Evolutionary conservation across 768 basidiomycete species (phyloP).

Genomic region (Tylopilus sp.): DNA sequence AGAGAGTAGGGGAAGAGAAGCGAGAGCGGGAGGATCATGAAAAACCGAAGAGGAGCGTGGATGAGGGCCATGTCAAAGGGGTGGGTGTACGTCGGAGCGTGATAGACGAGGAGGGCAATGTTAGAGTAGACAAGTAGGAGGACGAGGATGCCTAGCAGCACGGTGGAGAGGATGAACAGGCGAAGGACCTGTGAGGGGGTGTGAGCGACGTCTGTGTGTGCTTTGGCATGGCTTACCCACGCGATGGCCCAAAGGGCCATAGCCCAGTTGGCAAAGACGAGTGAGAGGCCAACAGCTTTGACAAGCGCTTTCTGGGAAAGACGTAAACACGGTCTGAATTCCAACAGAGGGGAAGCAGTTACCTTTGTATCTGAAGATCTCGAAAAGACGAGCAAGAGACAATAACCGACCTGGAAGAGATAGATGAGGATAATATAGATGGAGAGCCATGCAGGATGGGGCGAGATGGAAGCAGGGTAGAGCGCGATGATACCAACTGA

Average conservation of each 20-base stretch:
- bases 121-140: constrained; percentile 78
- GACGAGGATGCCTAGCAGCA: constrained; percentile 68
- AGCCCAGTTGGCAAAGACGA: constrained; percentile 76
- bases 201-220: neutral
- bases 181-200: constrained; percentile 51
- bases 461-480: constrained; percentile 71
- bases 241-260: constrained; percentile 79
- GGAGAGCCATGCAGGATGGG: constrained; percentile 53
- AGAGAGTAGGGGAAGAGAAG: constrained; percentile 52
- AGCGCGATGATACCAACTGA: constrained; percentile 48
- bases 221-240: constrained; percentile 44
- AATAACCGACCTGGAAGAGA: constrained; percentile 76
- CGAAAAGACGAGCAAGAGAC: constrained; percentile 68
- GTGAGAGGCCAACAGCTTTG: constrained; percentile 74
- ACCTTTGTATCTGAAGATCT: constrained; percentile 81
- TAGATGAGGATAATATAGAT: constrained; percentile 61
- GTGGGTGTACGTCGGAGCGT: constrained; percentile 50
- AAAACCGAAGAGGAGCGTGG: constrained; percentile 79
- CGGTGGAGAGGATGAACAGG: constrained; percentile 72
- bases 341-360: neutral
- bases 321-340: neutral
- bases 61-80: constrained; percentile 81
- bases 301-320: constrained; percentile 53
- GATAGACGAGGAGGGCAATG: constrained; percentile 71
- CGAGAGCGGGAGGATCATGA: constrained; percentile 51